A percentile compares a stretch with the other conserved stretches of the same genome.
Conservation (phyloP, 176 grass and related monocot species). For the Oryza coarctata region DNA sequence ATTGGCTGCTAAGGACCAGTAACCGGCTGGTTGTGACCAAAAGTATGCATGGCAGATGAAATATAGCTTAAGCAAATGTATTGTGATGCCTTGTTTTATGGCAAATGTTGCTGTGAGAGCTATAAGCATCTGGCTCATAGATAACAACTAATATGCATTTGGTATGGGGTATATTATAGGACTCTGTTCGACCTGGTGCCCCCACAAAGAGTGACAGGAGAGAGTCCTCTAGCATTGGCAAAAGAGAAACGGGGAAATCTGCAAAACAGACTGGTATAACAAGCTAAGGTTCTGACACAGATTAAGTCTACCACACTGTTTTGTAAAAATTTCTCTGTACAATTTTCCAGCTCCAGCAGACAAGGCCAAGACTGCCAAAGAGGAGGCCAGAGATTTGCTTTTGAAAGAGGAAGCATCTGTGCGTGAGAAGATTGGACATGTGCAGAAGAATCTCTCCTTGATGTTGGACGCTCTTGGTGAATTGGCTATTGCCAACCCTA, state of each 20-base stretch:
- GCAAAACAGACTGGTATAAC: conserved; percentile 70
- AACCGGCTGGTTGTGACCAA: neutral
- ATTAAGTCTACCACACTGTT: neutral
- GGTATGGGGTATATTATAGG: conserved; percentile 49
- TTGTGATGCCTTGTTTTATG: conserved; percentile 1
- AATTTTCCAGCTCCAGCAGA: conserved; percentile 56
- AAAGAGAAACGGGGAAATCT: conserved; percentile 68
- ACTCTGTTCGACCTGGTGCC: conserved; percentile 34
- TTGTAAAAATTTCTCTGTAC: neutral
- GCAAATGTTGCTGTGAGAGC: neutral
- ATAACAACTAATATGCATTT: conserved; percentile 19
- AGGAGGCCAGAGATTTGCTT: conserved; percentile 84
- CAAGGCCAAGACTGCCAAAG: conserved; percentile 92
- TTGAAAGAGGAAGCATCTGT: conserved; percentile 84
- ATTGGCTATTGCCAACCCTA: conserved; percentile 85
- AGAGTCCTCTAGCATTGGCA: conserved; percentile 56
- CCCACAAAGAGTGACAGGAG: conserved; percentile 60
- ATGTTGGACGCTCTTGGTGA: conserved; percentile 85
- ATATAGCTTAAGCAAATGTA: neutral
- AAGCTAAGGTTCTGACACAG: conserved; percentile 10
- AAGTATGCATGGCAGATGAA: neutral
- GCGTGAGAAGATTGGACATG: conserved; percentile 64
- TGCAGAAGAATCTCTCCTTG: conserved; percentile 80
- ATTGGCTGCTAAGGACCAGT: neutral
- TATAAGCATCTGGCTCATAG: neutral